Conservation (phyloP, 2,329 filamentous ascomycete species). For the Aureobasidium sp. region DNA sequence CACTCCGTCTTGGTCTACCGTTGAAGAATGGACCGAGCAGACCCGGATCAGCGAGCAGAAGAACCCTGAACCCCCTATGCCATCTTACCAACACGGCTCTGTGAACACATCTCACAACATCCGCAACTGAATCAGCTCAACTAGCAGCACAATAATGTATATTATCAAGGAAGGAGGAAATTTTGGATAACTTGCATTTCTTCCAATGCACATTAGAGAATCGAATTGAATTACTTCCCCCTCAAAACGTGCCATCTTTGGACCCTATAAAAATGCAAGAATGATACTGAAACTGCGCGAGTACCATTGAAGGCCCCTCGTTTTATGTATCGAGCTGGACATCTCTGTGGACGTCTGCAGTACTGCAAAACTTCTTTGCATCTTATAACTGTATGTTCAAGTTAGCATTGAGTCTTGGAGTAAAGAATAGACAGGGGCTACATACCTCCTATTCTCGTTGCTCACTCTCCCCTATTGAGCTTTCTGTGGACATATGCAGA, state of each 20-base stretch:
- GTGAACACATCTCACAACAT: not conserved
- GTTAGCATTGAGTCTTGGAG: not conserved
- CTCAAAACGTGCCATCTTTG: not conserved
- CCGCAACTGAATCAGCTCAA: not conserved
- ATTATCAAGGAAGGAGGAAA: not conserved
- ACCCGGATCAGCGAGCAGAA: not conserved
- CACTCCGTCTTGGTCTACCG: not conserved
- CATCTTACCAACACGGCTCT: not conserved
- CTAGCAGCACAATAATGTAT: not conserved
- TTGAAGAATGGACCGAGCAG: not conserved
- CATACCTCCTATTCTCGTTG: not conserved
- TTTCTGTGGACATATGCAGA: not conserved
- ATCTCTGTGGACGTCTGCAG: not conserved
- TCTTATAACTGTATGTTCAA: not conserved
- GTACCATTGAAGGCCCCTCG: not conserved
- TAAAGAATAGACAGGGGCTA: too few relatives aligned
- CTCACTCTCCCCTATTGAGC: not conserved
- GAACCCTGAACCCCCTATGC: not conserved
- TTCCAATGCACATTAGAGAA: not conserved
- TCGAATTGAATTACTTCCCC: not conserved
- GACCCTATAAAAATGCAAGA: not conserved
- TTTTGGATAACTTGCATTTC: not conserved
- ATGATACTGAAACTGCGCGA: not conserved
- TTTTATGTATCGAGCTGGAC: too few relatives aligned
- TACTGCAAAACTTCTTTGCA: not conserved